These are phyloP conservation scores for Xylaria telfairii DNA, from an alignment of 495 filamentous ascomycete species.

Conservation along the genomic window DNA sequence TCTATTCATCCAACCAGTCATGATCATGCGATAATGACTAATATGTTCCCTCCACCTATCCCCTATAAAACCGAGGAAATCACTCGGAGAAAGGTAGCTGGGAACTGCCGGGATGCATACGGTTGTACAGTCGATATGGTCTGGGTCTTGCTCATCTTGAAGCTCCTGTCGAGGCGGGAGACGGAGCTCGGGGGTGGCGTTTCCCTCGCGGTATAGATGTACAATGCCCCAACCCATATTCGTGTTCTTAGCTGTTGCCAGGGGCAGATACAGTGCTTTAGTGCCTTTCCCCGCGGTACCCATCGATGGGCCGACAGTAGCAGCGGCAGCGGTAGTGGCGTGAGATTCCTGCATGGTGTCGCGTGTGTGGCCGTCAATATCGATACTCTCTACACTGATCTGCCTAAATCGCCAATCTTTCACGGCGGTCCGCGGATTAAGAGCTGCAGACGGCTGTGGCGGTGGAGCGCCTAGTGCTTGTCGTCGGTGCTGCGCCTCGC, in stretches of 20 bases:
- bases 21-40: conserved; percentile 94
- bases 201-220: conserved; percentile 86
- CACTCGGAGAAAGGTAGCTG: conserved; percentile 86
- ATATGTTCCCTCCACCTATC: conserved; percentile 87
- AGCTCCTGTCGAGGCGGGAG: conserved; percentile 41
- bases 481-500: conserved; percentile 41
- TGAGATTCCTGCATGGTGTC: conserved; percentile 29
- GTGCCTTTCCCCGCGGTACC: conserved; percentile 54
- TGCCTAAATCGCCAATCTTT: conserved; percentile 57
- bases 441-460: conserved; percentile 39
- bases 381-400: conserved; percentile 52
- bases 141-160: conserved; percentile 30
- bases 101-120: conserved; percentile 94
- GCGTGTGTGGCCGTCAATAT: conserved; percentile 28
- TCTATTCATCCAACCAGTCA: conserved; percentile 84
- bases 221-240: conserved; percentile 93
- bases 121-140: conserved; percentile 73
- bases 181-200: conserved; percentile 66
- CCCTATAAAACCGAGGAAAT: conserved; percentile 92
- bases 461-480: conserved; percentile 39
- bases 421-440: conserved; percentile 46
- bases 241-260: conserved; percentile 71
- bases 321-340: conserved; percentile 42
- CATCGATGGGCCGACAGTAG: conserved; percentile 50
- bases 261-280: conserved; percentile 78